Conservation (phyloP, 2,329 filamentous ascomycete genomes). For the Aspergillus sp. region DNA sequence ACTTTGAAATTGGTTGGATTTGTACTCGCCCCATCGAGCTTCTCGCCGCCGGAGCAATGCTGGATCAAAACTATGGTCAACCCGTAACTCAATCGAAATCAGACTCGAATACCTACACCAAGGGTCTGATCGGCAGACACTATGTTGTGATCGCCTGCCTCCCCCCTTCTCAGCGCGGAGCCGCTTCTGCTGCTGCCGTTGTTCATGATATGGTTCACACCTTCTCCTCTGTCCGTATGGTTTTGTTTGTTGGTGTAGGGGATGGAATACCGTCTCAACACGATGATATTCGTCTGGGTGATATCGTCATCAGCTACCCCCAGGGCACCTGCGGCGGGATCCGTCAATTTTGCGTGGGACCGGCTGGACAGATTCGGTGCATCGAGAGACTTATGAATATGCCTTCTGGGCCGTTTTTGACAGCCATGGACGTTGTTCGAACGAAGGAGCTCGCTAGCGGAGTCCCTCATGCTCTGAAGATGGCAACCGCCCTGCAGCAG, state of each 20-base stretch:
- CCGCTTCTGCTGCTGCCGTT: constrained; percentile 13
- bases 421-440: constrained; percentile 8
- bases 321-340: constrained; percentile 18
- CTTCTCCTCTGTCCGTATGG: constrained; percentile 18
- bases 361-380: constrained; percentile 8
- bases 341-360: constrained; percentile 26
- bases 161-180: constrained; percentile 12
- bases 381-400: constrained; percentile 14
- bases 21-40: constrained; percentile 18
- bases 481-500: too few species aligned
- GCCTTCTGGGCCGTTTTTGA: constrained; percentile 15
- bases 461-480: too few species aligned
- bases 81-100: constrained; percentile 13
- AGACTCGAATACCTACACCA: constrained; percentile 20
- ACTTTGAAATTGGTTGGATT: constrained; percentile 19
- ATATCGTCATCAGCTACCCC: constrained; percentile 28
- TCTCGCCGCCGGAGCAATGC: constrained; percentile 16
- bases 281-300: constrained; percentile 30
- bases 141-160: constrained; percentile 21
- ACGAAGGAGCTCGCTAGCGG: not conserved
- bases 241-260: constrained; percentile 22
- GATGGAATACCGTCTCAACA: constrained; percentile 24
- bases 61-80: constrained; percentile 17
- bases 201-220: constrained; percentile 17
- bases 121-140: constrained; percentile 20